These are phyloP conservation scores for Hymenoscyphus scutula DNA, from an alignment of 2,329 filamentous ascomycete species.

Conservation along the genomic window DNA sequence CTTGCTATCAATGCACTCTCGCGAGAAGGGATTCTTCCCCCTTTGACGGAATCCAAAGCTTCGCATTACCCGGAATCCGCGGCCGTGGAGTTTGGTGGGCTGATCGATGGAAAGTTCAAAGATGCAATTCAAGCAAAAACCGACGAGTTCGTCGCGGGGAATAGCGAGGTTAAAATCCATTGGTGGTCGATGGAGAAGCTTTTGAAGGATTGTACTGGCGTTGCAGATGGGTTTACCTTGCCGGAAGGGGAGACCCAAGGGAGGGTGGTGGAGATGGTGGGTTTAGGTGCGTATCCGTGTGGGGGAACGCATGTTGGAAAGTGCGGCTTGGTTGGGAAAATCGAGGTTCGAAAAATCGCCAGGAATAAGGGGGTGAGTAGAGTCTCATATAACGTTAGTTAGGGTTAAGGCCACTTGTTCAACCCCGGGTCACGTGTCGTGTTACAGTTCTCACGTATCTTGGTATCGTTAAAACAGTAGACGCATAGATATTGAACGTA, in stretches of 20 bases:
- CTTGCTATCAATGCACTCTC: constrained; percentile 59
- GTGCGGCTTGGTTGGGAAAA: constrained; percentile 50
- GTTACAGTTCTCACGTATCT: too few species aligned
- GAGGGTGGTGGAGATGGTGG: constrained; percentile 66
- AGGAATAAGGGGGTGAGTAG: constrained; percentile 62
- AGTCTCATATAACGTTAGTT: constrained; percentile 38
- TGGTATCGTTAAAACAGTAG: too few species aligned
- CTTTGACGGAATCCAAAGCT: constrained; percentile 67
- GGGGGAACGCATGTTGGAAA: constrained; percentile 70
- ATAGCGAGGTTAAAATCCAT: constrained; percentile 59
- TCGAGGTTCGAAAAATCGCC: constrained; percentile 65
- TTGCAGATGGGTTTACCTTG: constrained; percentile 48
- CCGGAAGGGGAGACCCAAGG: constrained; percentile 49
- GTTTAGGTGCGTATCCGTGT: constrained; percentile 69
- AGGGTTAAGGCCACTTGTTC: neutral
- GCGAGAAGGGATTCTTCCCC: constrained; percentile 44
- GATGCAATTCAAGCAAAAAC: constrained; percentile 59
- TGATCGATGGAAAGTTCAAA: constrained; percentile 63
- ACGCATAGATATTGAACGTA: too few species aligned
- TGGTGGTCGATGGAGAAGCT: constrained; percentile 60
- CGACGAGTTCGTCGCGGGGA: constrained; percentile 54
- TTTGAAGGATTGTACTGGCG: constrained; percentile 46
- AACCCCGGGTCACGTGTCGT: too few species aligned
- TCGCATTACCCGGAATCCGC: constrained; percentile 68
- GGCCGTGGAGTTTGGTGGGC: constrained; percentile 64